Evolutionary conservation across 108 stramenopile species (phyloP), one percentile per base, ranked within the genome.

Genomic region (Fragilaria crotonensis): DNA sequence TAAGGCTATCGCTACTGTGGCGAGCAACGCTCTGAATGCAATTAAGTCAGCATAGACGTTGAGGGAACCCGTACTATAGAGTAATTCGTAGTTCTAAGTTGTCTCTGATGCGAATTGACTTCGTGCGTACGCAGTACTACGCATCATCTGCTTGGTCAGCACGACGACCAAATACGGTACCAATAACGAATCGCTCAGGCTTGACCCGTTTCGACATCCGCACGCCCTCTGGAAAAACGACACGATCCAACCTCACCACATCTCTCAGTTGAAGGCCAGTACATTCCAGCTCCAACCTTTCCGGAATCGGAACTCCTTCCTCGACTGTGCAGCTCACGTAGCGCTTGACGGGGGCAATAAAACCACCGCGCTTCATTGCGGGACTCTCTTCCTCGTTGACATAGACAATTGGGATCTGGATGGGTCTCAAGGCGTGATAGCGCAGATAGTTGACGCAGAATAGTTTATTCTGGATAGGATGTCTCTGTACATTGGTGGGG

Each of bases 1-100:
- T 9, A 90, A 60, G 19, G 90, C 94, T 20, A 92, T 95, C 61
- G 85, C 84, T 19, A 75, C 77, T 57, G 91, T 93, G 3, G 85
- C 87, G 28, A 86, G 77, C 59, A 61, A 59, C 52, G 86, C 87
- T 9, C 62, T 89, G 59, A 86, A 83, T 72, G 81, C 79, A 41
- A 78, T 89, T 56, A 89, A 89, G 66, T 61, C 74, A n/a, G n/a
- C n/a, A n/a, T n/a, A n/a, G n/a, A n/a, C n/a, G n/a, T n/a, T n/a
- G n/a, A n/a, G n/a, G n/a, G n/a, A n/a, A n/a, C n/a, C n/a, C n/a
- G n/a, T n/a, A n/a, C n/a, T n/a, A n/a, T n/a, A n/a, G n/a, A n/a
- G n/a, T n/a, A n/a, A n/a, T n/a, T n/a, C n/a, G n/a, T n/a, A n/a
- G n/a, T n/a, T n/a, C n/a, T n/a, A n/a, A n/a, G n/a, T n/a, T n/a